Conservation (phyloP, 495 filamentous ascomycete species). For the Lindgomyces ingoldianus region DNA sequence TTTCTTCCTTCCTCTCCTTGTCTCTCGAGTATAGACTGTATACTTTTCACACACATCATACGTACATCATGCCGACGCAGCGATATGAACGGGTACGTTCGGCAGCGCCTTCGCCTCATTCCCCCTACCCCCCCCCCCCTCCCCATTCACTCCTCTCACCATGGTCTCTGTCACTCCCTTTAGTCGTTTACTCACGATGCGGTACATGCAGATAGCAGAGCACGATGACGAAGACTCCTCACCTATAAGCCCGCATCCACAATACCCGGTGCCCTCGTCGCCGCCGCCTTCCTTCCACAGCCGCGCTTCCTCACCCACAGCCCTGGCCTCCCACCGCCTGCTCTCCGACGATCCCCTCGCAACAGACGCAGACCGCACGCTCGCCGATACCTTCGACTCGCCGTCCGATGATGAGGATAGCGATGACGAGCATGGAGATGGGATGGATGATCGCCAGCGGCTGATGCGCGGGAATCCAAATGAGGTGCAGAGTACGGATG, state of each 20-base stretch:
- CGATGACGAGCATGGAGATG: constrained; percentile 55
- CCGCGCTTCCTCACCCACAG: constrained; percentile 69
- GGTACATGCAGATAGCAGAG: constrained; percentile 41
- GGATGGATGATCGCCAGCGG: constrained; percentile 78
- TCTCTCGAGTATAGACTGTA: no score
- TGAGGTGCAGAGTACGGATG: constrained; percentile 44
- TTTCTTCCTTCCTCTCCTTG: neutral
- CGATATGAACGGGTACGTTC: constrained; percentile 82
- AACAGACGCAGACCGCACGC: constrained; percentile 66
- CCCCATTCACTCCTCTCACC: no score
- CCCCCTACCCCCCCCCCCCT: neutral
- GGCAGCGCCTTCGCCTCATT: neutral
- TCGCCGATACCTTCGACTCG: constrained; percentile 83
- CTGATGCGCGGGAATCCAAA: constrained; percentile 72
- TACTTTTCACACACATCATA: no score
- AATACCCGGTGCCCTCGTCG: constrained; percentile 67
- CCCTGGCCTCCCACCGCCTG: constrained; percentile 50
- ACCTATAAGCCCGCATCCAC: constrained; percentile 44
- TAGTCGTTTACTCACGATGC: constrained; percentile 13
- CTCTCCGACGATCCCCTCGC: constrained; percentile 54
- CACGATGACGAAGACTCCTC: constrained; percentile 52
- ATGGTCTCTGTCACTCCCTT: no score
- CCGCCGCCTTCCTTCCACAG: constrained; percentile 95
- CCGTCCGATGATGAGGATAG: constrained; percentile 44
- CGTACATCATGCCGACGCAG: constrained; percentile 65